A percentile compares a stretch with the other conserved stretches of the same genome.
These are phyloP conservation scores for Serendipita sp. DNA, from an alignment of 768 basidiomycete species.

Conservation along the genomic window DNA sequence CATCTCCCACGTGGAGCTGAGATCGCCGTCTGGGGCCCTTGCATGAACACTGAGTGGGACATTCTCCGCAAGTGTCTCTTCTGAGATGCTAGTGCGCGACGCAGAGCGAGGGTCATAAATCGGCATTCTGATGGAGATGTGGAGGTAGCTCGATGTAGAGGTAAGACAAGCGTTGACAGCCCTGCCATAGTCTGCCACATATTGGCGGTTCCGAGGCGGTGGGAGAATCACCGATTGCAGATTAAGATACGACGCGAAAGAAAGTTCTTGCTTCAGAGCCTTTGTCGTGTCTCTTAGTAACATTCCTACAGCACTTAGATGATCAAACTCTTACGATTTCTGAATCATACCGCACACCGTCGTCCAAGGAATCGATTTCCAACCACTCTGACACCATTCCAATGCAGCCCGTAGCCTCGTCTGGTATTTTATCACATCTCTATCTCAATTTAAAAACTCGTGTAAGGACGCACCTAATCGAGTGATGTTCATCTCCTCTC, in stretches of 20 bases:
- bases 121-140: constrained; percentile 69
- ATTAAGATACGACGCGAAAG: constrained; percentile 86
- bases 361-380: constrained; percentile 81
- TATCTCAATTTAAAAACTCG: not conserved
- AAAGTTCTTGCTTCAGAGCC: constrained; percentile 87
- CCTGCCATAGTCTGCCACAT: constrained; percentile 86
- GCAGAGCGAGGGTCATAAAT: constrained; percentile 47
- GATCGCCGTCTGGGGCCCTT: constrained; percentile 33
- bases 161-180: constrained; percentile 62
- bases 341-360: constrained; percentile 89
- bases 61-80: constrained; percentile 13
- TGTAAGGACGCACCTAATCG: constrained; percentile 52
- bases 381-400: constrained; percentile 87
- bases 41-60: not conserved
- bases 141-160: constrained; percentile 43
- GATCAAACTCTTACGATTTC: constrained; percentile 55
- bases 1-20: constrained; percentile 88
- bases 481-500: constrained; percentile 80
- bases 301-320: constrained; percentile 11
- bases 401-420: constrained; percentile 58
- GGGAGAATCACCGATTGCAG: constrained; percentile 76
- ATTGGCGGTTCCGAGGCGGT: constrained; percentile 65
- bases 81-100: constrained; percentile 18
- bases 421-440: constrained; percentile 22
- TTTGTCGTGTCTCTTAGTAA: constrained; percentile 19